A percentile compares a stretch with the other conserved stretches of the same genome.
phyloP scores from a whole-genome alignment of 768 basidiomycete genomes.

The Mycena latifolia region DNA sequence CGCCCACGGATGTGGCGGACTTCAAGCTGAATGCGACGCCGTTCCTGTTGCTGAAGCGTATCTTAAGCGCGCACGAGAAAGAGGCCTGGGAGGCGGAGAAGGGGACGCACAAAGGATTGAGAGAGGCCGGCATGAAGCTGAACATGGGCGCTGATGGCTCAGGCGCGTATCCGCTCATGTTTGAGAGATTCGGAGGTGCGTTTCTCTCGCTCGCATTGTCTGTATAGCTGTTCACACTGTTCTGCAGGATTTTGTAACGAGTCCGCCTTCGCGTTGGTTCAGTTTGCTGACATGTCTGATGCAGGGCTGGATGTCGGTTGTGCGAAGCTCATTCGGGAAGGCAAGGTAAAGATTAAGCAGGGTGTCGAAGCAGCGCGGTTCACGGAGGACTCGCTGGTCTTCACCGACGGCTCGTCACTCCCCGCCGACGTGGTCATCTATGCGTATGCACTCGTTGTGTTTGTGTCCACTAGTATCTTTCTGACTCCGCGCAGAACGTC shows the following conservation, averaged over 20 bases:
- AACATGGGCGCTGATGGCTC: conserved; percentile 19
- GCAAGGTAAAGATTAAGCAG: conserved; percentile 67
- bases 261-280: no score
- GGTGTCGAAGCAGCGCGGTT: conserved; percentile 52
- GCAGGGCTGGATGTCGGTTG: conserved; percentile 52
- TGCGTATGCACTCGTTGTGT: conserved; percentile 48
- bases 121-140: conserved; percentile 22
- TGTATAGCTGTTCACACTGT: neutral
- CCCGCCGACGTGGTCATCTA: conserved; percentile 55
- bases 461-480: neutral
- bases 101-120: conserved; percentile 15
- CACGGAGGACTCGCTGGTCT: conserved; percentile 44
- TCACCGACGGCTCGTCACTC: conserved; percentile 46
- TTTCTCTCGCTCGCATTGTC: neutral
- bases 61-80: conserved; percentile 20
- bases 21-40: conserved; percentile 30
- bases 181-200: conserved; percentile 21
- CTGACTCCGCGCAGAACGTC: conserved; percentile 38
- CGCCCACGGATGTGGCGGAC: conserved; percentile 39
- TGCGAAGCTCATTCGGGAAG: conserved; percentile 58
- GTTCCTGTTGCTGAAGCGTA: neutral
- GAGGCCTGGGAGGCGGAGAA: conserved; percentile 18
- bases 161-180: conserved; percentile 12
- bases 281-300: neutral
- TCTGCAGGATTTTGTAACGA: conserved; percentile 32